phyloP scores from a whole-genome alignment of 306 rosid species.

The Ormosia emarginata region DNA sequence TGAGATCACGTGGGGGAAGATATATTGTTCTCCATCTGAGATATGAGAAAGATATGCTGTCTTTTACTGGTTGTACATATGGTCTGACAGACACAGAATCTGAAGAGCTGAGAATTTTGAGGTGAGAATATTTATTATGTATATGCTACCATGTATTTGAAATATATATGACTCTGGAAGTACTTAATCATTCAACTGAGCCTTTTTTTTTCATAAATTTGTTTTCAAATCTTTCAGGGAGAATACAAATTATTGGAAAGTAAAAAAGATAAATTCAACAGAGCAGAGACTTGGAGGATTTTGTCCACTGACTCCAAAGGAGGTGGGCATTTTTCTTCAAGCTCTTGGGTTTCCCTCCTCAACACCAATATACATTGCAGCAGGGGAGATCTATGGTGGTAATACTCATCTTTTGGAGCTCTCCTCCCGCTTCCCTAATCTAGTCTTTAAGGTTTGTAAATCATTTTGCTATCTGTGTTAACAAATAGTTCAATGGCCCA shows the following conservation, averaged over 20 bases:
- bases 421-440: conserved; percentile 68
- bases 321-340: conserved; percentile 81
- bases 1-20: conserved; percentile 72
- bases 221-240: conserved; percentile 57
- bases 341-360: conserved; percentile 85
- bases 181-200: background rate
- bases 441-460: conserved; percentile 63
- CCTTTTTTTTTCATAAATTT: background rate
- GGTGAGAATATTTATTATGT: conserved; percentile 40
- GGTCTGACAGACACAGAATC: conserved; percentile 78
- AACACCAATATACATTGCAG: conserved; percentile 82
- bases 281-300: conserved; percentile 84
- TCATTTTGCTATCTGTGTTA: background rate
- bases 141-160: background rate
- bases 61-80: conserved; percentile 88
- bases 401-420: conserved; percentile 70
- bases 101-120: conserved; percentile 86
- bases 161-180: background rate
- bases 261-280: conserved; percentile 72
- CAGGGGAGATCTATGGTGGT: conserved; percentile 95
- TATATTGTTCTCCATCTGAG: conserved; percentile 94
- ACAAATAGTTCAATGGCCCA: conserved; percentile 23
- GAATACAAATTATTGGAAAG: conserved; percentile 86
- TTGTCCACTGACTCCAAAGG: conserved; percentile 93
- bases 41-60: conserved; percentile 93